These are phyloP conservation scores for Leccinum boreale DNA, from an alignment of 768 basidiomycete species.

Conservation along the genomic window DNA sequence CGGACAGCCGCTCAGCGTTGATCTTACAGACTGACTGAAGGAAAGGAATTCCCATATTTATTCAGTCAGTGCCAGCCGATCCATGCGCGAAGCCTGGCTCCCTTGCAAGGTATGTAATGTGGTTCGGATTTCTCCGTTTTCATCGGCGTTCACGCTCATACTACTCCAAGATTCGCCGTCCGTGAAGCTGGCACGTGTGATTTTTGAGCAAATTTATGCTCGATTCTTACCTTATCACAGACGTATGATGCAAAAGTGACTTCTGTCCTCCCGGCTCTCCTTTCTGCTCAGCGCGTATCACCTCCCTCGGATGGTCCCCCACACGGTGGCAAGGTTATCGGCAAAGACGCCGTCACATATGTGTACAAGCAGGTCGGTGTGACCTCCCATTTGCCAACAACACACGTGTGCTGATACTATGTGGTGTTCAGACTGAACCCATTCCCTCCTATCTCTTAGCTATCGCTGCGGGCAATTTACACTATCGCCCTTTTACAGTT, in stretches of 20 bases:
- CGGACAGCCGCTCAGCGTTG: neutral
- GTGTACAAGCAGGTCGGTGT: constrained; percentile 69
- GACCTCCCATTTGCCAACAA: neutral
- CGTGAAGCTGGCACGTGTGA: constrained; percentile 68
- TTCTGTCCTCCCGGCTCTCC: constrained; percentile 79
- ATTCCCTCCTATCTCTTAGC: constrained; percentile 94
- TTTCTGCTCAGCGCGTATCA: constrained; percentile 78
- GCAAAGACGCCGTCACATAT: constrained; percentile 72
- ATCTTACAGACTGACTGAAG: constrained; percentile 69
- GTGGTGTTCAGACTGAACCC: constrained; percentile 58
- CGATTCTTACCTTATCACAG: constrained; percentile 30
- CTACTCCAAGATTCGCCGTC: constrained; percentile 68
- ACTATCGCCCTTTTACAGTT: constrained; percentile 62
- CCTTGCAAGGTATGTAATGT: constrained; percentile 60
- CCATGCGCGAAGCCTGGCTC: constrained; percentile 75
- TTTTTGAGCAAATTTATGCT: neutral
- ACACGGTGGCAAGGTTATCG: constrained; percentile 72
- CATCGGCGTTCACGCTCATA: neutral
- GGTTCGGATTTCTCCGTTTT: neutral
- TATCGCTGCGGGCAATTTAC: constrained; percentile 81
- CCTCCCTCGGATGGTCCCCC: constrained; percentile 68
- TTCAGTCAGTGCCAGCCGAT: constrained; percentile 96
- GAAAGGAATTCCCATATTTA: constrained; percentile 78
- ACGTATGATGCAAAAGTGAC: constrained; percentile 82
- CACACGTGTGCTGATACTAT: neutral